A percentile compares a stretch with the other conserved stretches of the same genome.
Conservation (phyloP, 768 basidiomycete genomes). For the Boletus subcaerulescens region DNA sequence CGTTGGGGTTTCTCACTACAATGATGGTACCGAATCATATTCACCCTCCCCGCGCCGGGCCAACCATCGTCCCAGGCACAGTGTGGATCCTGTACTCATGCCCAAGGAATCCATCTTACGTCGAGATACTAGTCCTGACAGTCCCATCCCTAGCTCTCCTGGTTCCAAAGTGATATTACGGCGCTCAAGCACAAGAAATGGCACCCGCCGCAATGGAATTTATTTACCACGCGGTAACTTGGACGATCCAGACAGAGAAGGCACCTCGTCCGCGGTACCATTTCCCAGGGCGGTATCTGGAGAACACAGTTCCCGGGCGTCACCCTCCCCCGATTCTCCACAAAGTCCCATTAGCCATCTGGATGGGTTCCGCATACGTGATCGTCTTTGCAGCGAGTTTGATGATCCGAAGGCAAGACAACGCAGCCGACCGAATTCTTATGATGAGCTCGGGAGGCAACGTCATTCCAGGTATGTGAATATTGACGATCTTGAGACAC, state of each 20-base stretch:
- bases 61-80: constrained; percentile 62
- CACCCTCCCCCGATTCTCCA: constrained; percentile 39
- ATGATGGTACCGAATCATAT: constrained; percentile 46
- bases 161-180: constrained; percentile 49
- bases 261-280: constrained; percentile 47
- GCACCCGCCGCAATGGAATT: constrained; percentile 45
- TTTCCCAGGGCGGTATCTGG: constrained; percentile 62
- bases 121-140: constrained; percentile 61
- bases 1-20: constrained; percentile 41
- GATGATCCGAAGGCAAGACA: constrained; percentile 53
- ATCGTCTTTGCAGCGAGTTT: constrained; percentile 73
- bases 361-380: constrained; percentile 42
- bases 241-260: constrained; percentile 35
- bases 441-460: constrained; percentile 62
- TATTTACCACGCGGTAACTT: constrained; percentile 41
- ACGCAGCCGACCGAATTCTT: constrained; percentile 60
- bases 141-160: constrained; percentile 32
- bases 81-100: constrained; percentile 51
- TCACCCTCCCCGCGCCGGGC: constrained; percentile 45
- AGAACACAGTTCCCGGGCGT: constrained; percentile 38
- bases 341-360: constrained; percentile 26
- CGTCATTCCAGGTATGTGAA: constrained; percentile 68
- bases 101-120: constrained; percentile 48
- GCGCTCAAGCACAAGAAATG: constrained; percentile 54
- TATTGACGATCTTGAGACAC: constrained; percentile 61